phyloP scores from a whole-genome alignment of 148 eudicot genomes.

The Fagopyrum homotropicum region DNA sequence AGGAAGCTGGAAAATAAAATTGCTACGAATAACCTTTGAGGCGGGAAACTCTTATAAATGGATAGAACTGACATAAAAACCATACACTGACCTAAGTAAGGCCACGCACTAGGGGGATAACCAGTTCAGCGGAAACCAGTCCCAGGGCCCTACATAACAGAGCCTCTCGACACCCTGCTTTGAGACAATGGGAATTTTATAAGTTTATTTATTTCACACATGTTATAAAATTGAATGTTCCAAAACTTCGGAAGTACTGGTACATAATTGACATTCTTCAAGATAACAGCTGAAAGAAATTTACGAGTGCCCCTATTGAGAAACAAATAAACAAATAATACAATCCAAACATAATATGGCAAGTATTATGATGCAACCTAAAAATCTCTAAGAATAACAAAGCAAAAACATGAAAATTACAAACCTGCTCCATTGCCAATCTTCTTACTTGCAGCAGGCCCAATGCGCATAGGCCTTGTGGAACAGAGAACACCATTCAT shows the following conservation, averaged over 20 bases:
- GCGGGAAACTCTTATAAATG: conserved; percentile 35
- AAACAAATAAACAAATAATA: not conserved
- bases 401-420: conserved; percentile 4
- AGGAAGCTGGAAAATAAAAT: conserved; percentile 22
- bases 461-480: conserved; percentile 87
- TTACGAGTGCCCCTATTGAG: not conserved
- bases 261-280: conserved; percentile 41
- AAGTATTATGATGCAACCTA: not conserved
- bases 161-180: conserved; percentile 90
- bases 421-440: conserved; percentile 40
- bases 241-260: conserved; percentile 41
- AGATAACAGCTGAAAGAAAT: conserved; percentile 27
- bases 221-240: conserved; percentile 24
- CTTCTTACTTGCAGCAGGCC: conserved; percentile 86
- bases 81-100: conserved; percentile 75
- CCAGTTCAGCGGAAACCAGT: conserved; percentile 78
- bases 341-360: not conserved
- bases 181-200: conserved; percentile 74
- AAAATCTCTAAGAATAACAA: not conserved
- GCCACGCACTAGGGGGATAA: conserved; percentile 61
- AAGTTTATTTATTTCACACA: conserved; percentile 33
- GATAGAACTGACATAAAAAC: conserved; percentile 32
- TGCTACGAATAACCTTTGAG: conserved; percentile 37
- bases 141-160: conserved; percentile 73
- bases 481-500: conserved; percentile 84